Conservation (phyloP, 768 basidiomycete genomes). For the Clitopilus passeckerianus region DNA sequence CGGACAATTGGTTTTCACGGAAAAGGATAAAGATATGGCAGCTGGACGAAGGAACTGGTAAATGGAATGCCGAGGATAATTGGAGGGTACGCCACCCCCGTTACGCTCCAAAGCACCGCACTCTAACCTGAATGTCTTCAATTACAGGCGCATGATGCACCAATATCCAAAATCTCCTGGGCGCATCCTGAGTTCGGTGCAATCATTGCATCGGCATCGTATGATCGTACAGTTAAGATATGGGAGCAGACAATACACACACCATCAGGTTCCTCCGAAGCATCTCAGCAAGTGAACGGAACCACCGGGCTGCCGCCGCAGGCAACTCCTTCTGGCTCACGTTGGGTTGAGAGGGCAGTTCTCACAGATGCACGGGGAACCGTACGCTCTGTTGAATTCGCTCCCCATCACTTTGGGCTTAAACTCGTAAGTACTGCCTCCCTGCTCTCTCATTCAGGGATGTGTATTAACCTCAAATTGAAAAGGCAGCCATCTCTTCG, state of each 20-base stretch:
- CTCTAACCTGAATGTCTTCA: not conserved
- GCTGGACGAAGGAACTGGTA: constrained; percentile 64
- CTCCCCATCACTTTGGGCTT: constrained; percentile 82
- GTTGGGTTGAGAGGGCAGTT: constrained; percentile 74
- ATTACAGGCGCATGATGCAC: constrained; percentile 87
- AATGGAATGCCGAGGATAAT: constrained; percentile 79
- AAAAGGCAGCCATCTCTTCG: constrained; percentile 83
- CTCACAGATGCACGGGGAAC: constrained; percentile 84
- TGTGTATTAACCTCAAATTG: not conserved
- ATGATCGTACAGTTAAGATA: constrained; percentile 89
- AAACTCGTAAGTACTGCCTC: constrained; percentile 59
- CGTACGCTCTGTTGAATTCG: constrained; percentile 82
- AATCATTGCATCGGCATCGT: constrained; percentile 81
- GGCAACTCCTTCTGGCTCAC: constrained; percentile 27
- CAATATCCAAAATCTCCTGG: constrained; percentile 81
- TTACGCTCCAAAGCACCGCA: not conserved
- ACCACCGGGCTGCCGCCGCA: constrained; percentile 16
- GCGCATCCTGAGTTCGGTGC: constrained; percentile 91
- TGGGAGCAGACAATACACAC: constrained; percentile 65
- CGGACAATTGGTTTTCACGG: constrained; percentile 6
- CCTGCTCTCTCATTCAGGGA: not conserved
- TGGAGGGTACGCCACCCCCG: constrained; percentile 71
- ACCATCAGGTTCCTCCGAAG: constrained; percentile 16
- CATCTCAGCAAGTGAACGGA: constrained; percentile 18
- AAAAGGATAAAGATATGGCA: constrained; percentile 83